Evolutionary conservation across 108 stramenopile species (phyloP), one percentile per base, ranked within the genome.

Genomic region (Cyclotella sp.): DNA sequence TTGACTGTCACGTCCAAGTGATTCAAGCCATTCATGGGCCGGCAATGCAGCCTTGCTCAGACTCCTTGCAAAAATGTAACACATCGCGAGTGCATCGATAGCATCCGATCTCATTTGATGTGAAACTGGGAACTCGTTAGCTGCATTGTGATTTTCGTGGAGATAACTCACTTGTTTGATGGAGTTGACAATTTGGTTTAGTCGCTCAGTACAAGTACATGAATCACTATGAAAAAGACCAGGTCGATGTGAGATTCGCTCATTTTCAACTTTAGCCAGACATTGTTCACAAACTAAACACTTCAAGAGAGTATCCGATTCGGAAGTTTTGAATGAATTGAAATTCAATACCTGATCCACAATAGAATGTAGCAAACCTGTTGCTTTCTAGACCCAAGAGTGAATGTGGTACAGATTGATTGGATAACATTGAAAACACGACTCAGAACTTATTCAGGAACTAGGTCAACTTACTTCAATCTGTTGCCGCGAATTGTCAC

Each of bases 11-110:
- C 22, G n/a, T 13, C 45, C 77, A 13, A 55, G 10, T 44, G 91
- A 89, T 54, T 79, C 63, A 43, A 94, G 79, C 93, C 93, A 94
- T 27, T 86, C 53, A 3, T 76, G 84, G 0, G 93, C 93, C 24
- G 90, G 87, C 21, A 76, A 55, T 0, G 90, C 62, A 28, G 88
- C 86, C 19, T 79, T 81, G 46, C 76, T 87, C 88, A 90, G 87
- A 66, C 89, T 85, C 41, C 77, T 40, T 30, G 88, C 88, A 82
- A 90, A 94, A 44, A 78, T 59, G 69, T 91, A 87, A 3, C 88
- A 90, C 28, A 63, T 76, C 15, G 88, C 13, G 5, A 94, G 77
- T 54, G 51, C 63, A 75, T 87, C 83, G 29, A 90, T 70, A 24
- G 60, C 85, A 43, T 68, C 59, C 44, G 77, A 75, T 73, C 75